Evolutionary conservation across 1,139 yeast species (phyloP), one percentile per base, ranked within the genome.

Genomic region (Kazachstania sp.): DNA sequence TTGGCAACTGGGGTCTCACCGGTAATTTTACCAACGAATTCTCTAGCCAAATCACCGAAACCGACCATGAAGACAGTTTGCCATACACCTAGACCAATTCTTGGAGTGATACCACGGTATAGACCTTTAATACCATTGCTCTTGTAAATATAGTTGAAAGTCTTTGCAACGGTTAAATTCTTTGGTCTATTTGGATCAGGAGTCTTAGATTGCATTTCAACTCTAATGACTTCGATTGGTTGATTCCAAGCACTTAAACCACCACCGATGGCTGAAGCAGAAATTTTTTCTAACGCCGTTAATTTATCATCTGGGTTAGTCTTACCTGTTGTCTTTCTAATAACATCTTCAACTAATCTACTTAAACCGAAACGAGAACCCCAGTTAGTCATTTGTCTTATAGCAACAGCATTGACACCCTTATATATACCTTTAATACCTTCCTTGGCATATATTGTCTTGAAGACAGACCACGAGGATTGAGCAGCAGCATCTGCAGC

Each of bases 1-100:
- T 70, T 71, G 15, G 74, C 79, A 39, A 61, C 71, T 39, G 79
- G 79, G 39, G 57, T 63, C 54, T 78, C 78, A 47, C 82, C 83
- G 4, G 84, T 78, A 51, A 79, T 46, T 51, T 69, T 73, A 29
- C 74, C 83, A 43, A 81, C 81, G 48, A 74, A 71, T 47, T 80
- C 86, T 64, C 78, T 81, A 39, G 86, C 86, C 68, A 88, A 86
- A 66, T 92, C 98, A 64, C 97, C 98, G 57, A 92, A 81, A n/a
- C 96, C 97, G 51, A 92, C 97, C 97, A 92, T 92, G 69, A 95
- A 92, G 43, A 92, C 87, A 2, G 98, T 92, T 73, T 92, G 98
- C 97, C 97, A 92, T 53, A 92, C 85, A 56, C 97, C 95, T 58
- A 92, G 77, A 48, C 95, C 97, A 56, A 92, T 79, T 75, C 98